Percentiles rank a stretch among this genome's conserved stretches.
These are phyloP conservation scores for Pythium sp. DNA, from an alignment of 352 stramenopile genomes.

Conservation along the genomic window DNA sequence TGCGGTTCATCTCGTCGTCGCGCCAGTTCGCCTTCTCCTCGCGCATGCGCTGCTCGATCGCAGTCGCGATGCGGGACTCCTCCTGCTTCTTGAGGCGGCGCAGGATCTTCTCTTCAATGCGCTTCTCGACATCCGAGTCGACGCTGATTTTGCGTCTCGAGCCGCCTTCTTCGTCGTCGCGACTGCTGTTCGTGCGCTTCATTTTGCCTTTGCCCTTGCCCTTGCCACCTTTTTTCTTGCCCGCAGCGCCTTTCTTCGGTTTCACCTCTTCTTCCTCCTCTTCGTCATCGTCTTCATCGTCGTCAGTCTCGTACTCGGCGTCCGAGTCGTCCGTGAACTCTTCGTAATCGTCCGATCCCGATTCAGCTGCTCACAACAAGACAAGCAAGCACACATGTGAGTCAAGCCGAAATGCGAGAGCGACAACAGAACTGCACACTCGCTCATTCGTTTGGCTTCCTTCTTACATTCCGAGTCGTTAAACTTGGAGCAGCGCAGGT, in stretches of 20 bases:
- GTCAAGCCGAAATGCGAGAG: neutral
- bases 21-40: constrained; percentile 85
- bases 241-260: constrained; percentile 52
- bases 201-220: constrained; percentile 35
- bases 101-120: constrained; percentile 88
- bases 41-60: constrained; percentile 81
- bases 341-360: constrained; percentile 63
- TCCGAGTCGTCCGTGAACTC: constrained; percentile 61
- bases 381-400: neutral
- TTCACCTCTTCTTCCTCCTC: constrained; percentile 69
- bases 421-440: too few species aligned
- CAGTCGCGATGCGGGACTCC: constrained; percentile 76
- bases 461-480: constrained; percentile 83
- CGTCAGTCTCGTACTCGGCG: constrained; percentile 61
- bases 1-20: constrained; percentile 89
- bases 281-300: constrained; percentile 55
- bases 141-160: constrained; percentile 55
- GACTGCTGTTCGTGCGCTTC: constrained; percentile 45
- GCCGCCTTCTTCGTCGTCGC: constrained; percentile 38
- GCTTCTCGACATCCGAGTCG: constrained; percentile 76
- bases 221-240: constrained; percentile 33
- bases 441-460: neutral
- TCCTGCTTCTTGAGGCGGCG: constrained; percentile 86
- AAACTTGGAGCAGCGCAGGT: constrained; percentile 87
- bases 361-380: constrained; percentile 43